Evolutionary conservation across 495 filamentous ascomycete genomes (phyloP).

Genomic region (Parathielavia hyrcaniae): DNA sequence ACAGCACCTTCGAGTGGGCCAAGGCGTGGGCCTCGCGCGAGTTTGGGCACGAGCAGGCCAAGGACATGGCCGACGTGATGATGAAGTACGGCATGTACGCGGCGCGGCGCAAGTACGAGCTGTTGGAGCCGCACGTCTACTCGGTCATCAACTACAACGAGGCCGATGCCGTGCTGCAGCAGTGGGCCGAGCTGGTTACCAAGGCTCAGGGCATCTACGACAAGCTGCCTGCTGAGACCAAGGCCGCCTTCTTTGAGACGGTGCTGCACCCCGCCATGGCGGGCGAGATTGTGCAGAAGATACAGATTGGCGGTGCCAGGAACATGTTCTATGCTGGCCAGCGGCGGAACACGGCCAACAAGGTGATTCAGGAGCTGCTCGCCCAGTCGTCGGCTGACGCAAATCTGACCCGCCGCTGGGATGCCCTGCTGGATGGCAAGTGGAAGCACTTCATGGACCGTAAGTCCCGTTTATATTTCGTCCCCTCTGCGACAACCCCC

Average conservation of each 20-base stretch:
- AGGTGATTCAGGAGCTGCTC: slow-evolving; percentile 52
- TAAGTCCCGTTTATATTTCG: slow-evolving; percentile 24
- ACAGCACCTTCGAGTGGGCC: slow-evolving; percentile 53
- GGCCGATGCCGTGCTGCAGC: slow-evolving; percentile 55
- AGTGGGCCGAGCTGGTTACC: slow-evolving; percentile 53
- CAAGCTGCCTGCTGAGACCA: slow-evolving; percentile 40
- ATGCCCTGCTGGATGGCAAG: slow-evolving; percentile 59
- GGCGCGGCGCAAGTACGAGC: slow-evolving; percentile 61
- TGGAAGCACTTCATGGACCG: slow-evolving; percentile 69
- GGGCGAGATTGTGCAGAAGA: slow-evolving; percentile 54
- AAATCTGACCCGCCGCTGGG: slow-evolving; percentile 55
- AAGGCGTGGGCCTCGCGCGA: slow-evolving; percentile 53
- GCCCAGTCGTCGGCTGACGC: slow-evolving; percentile 56
- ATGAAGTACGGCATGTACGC: slow-evolving; percentile 58
- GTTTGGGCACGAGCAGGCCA: slow-evolving; percentile 49
- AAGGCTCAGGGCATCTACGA: slow-evolving; percentile 53
- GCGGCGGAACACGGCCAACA: slow-evolving; percentile 60
- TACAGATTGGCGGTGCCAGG: slow-evolving; percentile 54
- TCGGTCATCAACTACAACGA: slow-evolving; percentile 66
- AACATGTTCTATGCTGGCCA: slow-evolving; percentile 61
- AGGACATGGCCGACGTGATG: slow-evolving; percentile 50
- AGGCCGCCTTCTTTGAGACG: slow-evolving; percentile 63
- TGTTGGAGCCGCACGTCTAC: slow-evolving; percentile 58
- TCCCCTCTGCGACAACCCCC: not conserved
- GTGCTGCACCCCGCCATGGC: slow-evolving; percentile 61